A percentile compares a stretch with the other conserved stretches of the same genome.
These are phyloP conservation scores for Arthrobotrys iridis DNA, from an alignment of 2,329 filamentous ascomycete species.

Conservation along the genomic window DNA sequence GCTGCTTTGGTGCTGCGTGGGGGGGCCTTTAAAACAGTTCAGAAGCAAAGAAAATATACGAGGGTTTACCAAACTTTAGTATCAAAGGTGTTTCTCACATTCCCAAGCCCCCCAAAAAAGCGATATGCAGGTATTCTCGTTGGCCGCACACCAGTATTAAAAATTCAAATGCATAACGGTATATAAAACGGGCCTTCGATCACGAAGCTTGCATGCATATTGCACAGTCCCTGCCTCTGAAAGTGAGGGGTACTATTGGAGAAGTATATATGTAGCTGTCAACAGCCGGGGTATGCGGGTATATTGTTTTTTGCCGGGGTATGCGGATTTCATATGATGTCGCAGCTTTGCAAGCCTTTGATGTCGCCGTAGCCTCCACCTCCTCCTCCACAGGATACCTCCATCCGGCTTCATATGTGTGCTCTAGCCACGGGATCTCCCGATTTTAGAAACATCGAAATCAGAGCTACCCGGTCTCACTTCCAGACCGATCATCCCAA, in stretches of 20 bases:
- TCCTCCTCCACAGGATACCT: constrained; percentile 10
- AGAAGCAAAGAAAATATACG: constrained; percentile 5
- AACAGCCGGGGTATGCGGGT: constrained; percentile 4
- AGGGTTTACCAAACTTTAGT: background rate
- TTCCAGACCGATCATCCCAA: background rate
- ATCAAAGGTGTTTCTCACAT: background rate
- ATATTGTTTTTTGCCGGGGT: constrained; percentile 14
- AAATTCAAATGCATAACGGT: constrained; percentile 38
- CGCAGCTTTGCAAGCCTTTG: constrained; percentile 2
- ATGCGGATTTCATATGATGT: constrained; percentile 8
- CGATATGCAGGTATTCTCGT: constrained; percentile 10
- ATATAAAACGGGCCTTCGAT: constrained; percentile 20
- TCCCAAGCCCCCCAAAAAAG: background rate
- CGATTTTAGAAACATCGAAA: background rate
- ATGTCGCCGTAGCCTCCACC: constrained; percentile 18
- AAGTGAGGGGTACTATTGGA: constrained; percentile 33
- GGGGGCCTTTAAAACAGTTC: constrained; percentile 24
- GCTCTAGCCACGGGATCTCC: background rate
- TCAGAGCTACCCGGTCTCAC: background rate
- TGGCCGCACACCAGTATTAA: constrained; percentile 27
- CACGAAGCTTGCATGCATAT: constrained; percentile 40
- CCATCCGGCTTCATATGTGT: background rate
- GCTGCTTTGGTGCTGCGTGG: constrained; percentile 26
- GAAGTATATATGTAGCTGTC: background rate
- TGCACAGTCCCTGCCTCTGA: constrained; percentile 22